Percentiles rank a stretch among this genome's conserved stretches.
phyloP scores from a whole-genome alignment of 2,329 filamentous ascomycete species.

The Cladosporium velox region DNA sequence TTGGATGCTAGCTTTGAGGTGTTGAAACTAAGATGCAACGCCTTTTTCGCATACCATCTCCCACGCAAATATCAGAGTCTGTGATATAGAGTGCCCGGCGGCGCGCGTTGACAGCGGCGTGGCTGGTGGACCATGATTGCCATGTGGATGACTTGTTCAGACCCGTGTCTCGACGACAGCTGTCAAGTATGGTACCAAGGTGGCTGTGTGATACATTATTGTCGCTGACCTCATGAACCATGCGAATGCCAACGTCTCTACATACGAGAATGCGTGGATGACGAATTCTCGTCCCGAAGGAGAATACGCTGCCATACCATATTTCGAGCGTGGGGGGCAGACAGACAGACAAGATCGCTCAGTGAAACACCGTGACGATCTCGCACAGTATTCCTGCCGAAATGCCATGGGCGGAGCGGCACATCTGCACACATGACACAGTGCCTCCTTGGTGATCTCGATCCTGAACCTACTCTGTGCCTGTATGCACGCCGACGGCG shows the following conservation, averaged over 20 bases:
- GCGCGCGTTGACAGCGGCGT: slow-evolving; percentile 1
- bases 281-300: neutral
- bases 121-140: neutral
- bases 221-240: neutral
- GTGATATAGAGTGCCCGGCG: neutral
- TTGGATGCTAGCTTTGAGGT: neutral
- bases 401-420: neutral
- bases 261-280: neutral
- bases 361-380: slow-evolving; percentile 8
- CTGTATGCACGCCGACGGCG: neutral
- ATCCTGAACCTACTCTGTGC: slow-evolving; percentile 3
- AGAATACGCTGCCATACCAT: neutral
- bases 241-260: neutral
- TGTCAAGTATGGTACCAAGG: neutral
- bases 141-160: neutral
- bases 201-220: slow-evolving; percentile 1
- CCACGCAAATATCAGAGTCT: neutral
- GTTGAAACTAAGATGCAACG: neutral
- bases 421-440: slow-evolving; percentile 5
- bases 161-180: neutral
- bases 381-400: neutral
- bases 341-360: neutral
- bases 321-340: neutral
- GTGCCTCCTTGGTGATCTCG: slow-evolving; percentile 2
- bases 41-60: neutral